Evolutionary conservation across 805 yeast genomes (phyloP), one percentile per base, ranked within the genome.

Genomic region (Torulaspora gathmanii): DNA sequence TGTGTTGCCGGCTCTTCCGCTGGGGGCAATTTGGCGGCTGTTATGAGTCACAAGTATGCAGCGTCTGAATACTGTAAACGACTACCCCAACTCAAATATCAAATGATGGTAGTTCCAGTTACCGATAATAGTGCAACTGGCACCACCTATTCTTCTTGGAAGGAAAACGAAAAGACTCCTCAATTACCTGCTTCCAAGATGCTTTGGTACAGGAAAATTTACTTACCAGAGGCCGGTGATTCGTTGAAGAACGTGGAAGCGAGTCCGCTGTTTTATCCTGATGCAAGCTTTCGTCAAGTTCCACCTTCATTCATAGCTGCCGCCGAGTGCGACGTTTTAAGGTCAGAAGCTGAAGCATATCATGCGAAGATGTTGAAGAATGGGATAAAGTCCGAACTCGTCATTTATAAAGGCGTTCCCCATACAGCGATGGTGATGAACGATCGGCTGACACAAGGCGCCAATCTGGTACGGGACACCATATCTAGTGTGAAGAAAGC

Each of bases 371-470:
- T 73, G 41, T 49, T 49, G 36, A 53, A 55, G 20, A 67, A 70
- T 45, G 77, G 77, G 3, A 60, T 69, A 16, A 36, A 54, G 2
- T 61, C 69, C 16, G 56, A 55, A n/a, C 50, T 70, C 12, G 60
- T 56, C 4, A 55, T 70, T 26, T 73, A 71, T 50, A 55, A 58
- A 38, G 76, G 77, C 5, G 64, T 70, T 37, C 77, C 77, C 5
- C 79, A 74, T 55, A 67, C 76, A n/a, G 72, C 68, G 4, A 70
- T 73, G 75, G 75, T 69, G 22, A 72, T 74, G 77, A 72, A 71
- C 49, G 70, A 56, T 11, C 62, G 63, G 9, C 55, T 70, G 38
- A 56, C 55, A 5, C 64, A 65, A 37, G 73, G 74, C 4, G 58
- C 51, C 35, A 60, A 64, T 17, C 51, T 68, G 45, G 64, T 68